These are phyloP conservation scores for Gossypium rotundifolium DNA, from an alignment of 345 rosid genomes.

Conservation along the genomic window DNA sequence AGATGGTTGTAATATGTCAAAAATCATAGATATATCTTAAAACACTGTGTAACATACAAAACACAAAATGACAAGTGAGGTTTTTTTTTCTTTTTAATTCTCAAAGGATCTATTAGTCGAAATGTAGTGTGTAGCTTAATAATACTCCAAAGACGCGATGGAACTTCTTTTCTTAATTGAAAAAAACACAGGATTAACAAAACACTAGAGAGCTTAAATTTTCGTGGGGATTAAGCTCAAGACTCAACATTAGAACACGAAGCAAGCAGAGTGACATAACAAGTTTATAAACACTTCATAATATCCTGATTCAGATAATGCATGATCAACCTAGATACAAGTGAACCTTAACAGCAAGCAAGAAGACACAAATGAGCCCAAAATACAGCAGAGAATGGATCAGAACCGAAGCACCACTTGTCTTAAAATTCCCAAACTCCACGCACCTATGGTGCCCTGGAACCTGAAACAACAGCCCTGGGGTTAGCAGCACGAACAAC, in stretches of 20 bases:
- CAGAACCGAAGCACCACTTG: conserved; percentile 49
- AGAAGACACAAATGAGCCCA: conserved; percentile 19
- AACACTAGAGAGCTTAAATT: neutral
- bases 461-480: conserved; percentile 10
- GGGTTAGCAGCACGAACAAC: conserved; percentile 1
- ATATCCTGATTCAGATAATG: neutral
- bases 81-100: too few relatives aligned
- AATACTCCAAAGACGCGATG: conserved; percentile 1
- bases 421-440: conserved; percentile 7
- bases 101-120: too few relatives aligned
- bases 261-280: neutral
- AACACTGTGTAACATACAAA: too few relatives aligned
- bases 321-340: conserved; percentile 31
- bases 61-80: too few relatives aligned
- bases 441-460: conserved; percentile 34
- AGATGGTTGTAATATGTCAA: too few relatives aligned
- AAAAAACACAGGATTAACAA: neutral
- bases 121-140: too few relatives aligned
- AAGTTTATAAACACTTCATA: neutral
- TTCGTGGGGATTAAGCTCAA: neutral
- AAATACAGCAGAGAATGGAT: conserved; percentile 47
- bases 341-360: conserved; percentile 41
- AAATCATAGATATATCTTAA: too few relatives aligned
- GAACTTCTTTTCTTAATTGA: neutral
- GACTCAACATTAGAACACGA: neutral